Base-by-base conservation (phyloP, 768 basidiomycete species). In the Lenzites betulinus region DNA sequence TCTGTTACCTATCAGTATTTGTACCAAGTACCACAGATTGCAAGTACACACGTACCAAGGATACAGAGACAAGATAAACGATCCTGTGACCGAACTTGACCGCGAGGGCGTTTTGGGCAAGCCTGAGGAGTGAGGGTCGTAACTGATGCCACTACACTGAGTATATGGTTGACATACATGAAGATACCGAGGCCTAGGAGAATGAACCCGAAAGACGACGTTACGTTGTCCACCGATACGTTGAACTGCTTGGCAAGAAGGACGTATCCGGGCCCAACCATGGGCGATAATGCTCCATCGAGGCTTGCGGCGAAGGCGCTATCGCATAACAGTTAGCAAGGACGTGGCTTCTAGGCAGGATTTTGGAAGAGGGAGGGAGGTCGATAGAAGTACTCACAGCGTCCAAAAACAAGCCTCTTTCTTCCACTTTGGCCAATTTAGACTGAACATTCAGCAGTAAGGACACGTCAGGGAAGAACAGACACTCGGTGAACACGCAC, bases 401-500 rank as follows among this genome's bases (percentile, higher is more conserved):
- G 78, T 76, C 77, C 78, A 79, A 64, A 80, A 79, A 60, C 78
- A 77, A 1, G 76, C 75, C 57, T 79, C 78, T 53, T 79, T 79
- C 68, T 75, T 77, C 78, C 78, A 79, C 52, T 67, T 60, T 9
- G 78, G 77, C 78, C 78, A 79, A 57, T 79, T 79, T 30, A 79
- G 54, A 6, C 51, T 63, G 30, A 11, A 51, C n/a, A 33, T 33
- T n/a, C 18, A 25, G 16, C 7, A 44, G 30, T 35, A 18, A 26
- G 15, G 18, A 16, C 8, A 15, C 42, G 18, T 38, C 22, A 7
- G 39, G 28, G n/a, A 5, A 1, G 39, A 42, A 16, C 9, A 4
- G 7, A 16, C 47, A 15, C 22, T 5, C 5, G 18, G 5, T n/a
- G 41, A 49, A 41, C 23, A 69, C 76, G 39, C 48, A 77, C 77